A percentile compares a stretch with the other conserved stretches of the same genome.
phyloP scores from a whole-genome alignment of 108 stramenopile species.

The Conticribra guillardii region DNA sequence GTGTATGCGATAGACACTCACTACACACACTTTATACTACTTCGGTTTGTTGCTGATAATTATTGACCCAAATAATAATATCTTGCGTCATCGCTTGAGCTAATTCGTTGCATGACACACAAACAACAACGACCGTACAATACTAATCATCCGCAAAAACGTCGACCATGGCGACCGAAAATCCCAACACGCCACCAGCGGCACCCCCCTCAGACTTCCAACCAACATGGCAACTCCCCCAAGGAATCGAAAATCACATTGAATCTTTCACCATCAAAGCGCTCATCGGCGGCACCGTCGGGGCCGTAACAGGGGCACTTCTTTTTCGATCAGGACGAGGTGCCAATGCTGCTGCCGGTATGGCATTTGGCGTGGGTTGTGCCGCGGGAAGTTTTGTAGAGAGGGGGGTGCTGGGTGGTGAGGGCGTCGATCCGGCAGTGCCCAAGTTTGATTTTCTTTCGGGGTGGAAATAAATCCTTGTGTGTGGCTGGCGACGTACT shows the following conservation, averaged over 20 bases:
- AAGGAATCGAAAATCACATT: slow-evolving; percentile 51
- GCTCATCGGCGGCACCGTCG: slow-evolving; percentile 38
- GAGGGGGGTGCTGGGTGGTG: slow-evolving; percentile 24
- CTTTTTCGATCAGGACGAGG: slow-evolving; percentile 41
- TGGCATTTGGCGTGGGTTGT: slow-evolving; percentile 47
- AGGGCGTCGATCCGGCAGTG: slow-evolving; percentile 38
- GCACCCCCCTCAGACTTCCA: slow-evolving; percentile 23
- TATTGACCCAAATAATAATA: too few relatives aligned
- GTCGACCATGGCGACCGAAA: too few relatives aligned
- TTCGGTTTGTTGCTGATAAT: too few relatives aligned
- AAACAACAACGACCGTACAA: too few relatives aligned
- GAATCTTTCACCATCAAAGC: slow-evolving; percentile 47
- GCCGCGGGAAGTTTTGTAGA: slow-evolving; percentile 50
- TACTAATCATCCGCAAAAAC: too few relatives aligned
- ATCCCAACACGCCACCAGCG: slow-evolving; percentile 3
- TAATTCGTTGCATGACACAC: too few relatives aligned
- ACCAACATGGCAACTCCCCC: slow-evolving; percentile 50
- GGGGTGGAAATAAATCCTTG: slow-evolving; percentile 7
- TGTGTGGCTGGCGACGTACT: too few relatives aligned
- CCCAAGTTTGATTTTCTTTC: slow-evolving; percentile 34
- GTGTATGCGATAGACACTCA: too few relatives aligned
- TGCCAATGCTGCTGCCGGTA: slow-evolving; percentile 38
- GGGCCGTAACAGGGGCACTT: slow-evolving; percentile 25
- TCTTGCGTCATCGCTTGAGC: too few relatives aligned
- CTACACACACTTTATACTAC: too few relatives aligned